Evolutionary conservation across 768 basidiomycete species (phyloP).

Genomic region (Phallus indusiatus): DNA sequence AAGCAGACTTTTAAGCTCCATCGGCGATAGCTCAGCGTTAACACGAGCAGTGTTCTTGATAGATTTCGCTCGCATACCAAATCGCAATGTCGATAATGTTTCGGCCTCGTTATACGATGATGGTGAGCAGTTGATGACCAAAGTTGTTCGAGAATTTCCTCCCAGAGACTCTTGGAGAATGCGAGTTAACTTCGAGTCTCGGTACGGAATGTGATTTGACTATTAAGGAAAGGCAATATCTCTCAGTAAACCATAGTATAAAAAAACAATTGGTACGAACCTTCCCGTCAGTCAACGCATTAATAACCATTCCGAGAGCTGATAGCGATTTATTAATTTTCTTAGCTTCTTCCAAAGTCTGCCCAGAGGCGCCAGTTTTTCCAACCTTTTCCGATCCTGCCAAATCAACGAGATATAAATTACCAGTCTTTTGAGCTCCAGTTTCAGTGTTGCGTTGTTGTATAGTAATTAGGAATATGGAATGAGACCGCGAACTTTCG

Average conservation of each 20-base stretch:
- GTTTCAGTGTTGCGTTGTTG: conserved; percentile 94
- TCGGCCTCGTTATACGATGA: conserved; percentile 96
- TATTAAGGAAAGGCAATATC: conserved; percentile 23
- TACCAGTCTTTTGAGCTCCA: conserved; percentile 92
- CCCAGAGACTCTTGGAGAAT: conserved; percentile 98
- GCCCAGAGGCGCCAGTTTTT: conserved; percentile 98
- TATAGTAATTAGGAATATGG: conserved; percentile 97
- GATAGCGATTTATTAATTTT: conserved; percentile 99
- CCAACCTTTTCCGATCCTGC: conserved; percentile 99
- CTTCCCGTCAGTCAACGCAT: conserved; percentile 93
- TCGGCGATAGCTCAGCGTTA: conserved; percentile 93
- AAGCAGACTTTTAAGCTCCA: conserved; percentile 89
- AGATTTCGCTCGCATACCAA: conserved; percentile 99
- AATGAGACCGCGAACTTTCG: conserved; percentile 97
- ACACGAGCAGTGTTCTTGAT: conserved; percentile 99
- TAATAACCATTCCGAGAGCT: conserved; percentile 99
- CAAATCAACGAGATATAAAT: conserved; percentile 94
- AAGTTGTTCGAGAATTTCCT: conserved; percentile 89
- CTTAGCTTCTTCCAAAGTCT: conserved; percentile 98
- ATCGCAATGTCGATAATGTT: conserved; percentile 93
- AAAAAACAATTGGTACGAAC: conserved; percentile 30
- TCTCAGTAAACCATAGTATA: conserved; percentile 1
- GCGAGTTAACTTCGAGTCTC: conserved; percentile 97
- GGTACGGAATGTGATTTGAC: conserved; percentile 96
- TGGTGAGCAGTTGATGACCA: conserved; percentile 99